Conservation (phyloP, 768 basidiomycete genomes). For the Serendipita sp. region DNA sequence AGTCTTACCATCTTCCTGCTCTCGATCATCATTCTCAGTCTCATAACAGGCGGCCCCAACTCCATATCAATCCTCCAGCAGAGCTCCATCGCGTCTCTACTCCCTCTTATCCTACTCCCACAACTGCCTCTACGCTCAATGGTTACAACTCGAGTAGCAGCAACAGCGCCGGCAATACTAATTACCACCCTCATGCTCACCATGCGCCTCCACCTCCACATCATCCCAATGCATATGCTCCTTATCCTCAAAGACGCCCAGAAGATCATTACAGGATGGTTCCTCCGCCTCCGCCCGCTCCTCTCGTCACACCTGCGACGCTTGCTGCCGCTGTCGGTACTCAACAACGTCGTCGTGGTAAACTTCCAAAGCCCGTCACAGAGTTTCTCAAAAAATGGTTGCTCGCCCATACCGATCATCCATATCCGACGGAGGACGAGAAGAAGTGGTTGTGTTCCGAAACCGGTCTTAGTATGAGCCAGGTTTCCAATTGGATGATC, state of each 20-base stretch:
- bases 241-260: neutral
- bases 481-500: constrained; percentile 91
- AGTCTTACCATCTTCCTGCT: constrained; percentile 33
- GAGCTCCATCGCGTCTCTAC: neutral
- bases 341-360: constrained; percentile 52
- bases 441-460: constrained; percentile 79
- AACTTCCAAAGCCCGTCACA: constrained; percentile 79
- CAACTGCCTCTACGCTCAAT: neutral
- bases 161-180: neutral
- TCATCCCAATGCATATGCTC: neutral
- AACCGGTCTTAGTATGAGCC: constrained; percentile 74
- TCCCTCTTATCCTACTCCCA: neutral
- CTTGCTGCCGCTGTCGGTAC: constrained; percentile 45
- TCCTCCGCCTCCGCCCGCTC: constrained; percentile 10
- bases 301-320: constrained; percentile 35
- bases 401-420: constrained; percentile 75
- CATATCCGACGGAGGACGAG: constrained; percentile 79
- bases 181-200: neutral
- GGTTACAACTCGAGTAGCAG: neutral
- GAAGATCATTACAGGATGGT: too few species aligned
- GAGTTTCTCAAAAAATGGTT: constrained; percentile 82
- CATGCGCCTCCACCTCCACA: neutral
- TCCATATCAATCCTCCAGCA: neutral
- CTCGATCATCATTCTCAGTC: constrained; percentile 29
- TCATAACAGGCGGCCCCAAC: constrained; percentile 25